Conservation (phyloP, 2,329 filamentous ascomycete genomes). For the Esteya vermicola region DNA sequence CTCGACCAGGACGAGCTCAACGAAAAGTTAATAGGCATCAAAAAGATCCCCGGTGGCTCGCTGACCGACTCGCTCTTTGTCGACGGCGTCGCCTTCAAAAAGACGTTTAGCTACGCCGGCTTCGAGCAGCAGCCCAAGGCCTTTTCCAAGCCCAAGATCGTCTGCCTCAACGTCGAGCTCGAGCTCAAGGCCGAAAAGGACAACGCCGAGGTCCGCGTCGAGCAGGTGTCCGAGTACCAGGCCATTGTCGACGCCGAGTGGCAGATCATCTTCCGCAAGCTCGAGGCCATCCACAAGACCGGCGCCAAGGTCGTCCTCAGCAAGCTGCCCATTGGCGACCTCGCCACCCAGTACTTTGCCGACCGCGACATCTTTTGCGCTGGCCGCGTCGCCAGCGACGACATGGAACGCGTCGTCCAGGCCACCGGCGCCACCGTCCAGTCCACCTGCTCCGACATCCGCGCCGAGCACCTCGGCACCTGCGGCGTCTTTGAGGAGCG, state of each 20-base stretch:
- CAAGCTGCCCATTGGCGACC: conserved; percentile 91
- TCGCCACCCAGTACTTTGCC: conserved; percentile 95
- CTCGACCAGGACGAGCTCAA: conserved; percentile 95
- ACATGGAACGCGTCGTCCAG: conserved; percentile 92
- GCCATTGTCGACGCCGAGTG: conserved; percentile 98
- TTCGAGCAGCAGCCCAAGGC: conserved; percentile 98
- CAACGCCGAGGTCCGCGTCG: conserved; percentile 94
- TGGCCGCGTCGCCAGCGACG: conserved; percentile 77
- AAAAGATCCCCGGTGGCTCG: conserved; percentile 94
- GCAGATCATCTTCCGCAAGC: conserved; percentile 99
- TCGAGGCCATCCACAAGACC: conserved; percentile 85
- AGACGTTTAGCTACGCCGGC: conserved; percentile 97
- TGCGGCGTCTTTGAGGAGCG: conserved; percentile 88
- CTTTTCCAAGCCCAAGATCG: conserved; percentile 88
- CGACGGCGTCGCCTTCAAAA: conserved; percentile 98
- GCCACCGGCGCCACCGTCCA: conserved; percentile 86
- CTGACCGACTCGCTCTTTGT: conserved; percentile 94
- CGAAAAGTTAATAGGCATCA: conserved; percentile 94
- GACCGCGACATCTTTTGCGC: conserved; percentile 98
- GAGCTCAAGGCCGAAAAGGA: conserved; percentile 99
- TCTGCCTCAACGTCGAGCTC: conserved; percentile 93
- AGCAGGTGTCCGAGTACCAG: conserved; percentile 98
- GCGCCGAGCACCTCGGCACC: conserved; percentile 73
- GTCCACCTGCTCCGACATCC: conserved; percentile 93
- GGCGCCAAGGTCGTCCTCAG: conserved; percentile 95